A percentile compares a stretch with the other conserved stretches of the same genome.
Evolutionary conservation across 768 basidiomycete species (phyloP).

Genomic region (Naganishia vishniacii): DNA sequence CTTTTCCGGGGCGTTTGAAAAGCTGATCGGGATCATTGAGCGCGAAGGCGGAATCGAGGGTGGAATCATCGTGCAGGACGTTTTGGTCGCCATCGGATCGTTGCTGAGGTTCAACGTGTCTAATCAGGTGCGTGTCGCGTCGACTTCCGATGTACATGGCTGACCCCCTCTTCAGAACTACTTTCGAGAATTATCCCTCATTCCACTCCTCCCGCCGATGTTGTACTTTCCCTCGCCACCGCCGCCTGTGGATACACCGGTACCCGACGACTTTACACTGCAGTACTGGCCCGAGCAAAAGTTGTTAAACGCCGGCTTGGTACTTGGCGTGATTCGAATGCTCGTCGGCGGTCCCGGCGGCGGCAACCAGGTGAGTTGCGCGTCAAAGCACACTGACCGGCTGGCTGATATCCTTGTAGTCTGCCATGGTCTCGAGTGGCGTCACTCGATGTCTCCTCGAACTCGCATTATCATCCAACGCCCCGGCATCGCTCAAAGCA

Average conservation of each 20-base stretch:
- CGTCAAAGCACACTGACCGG: too few species aligned
- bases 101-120: conserved; percentile 86
- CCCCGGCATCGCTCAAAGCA: conserved; percentile 77
- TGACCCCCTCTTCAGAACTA: conserved; percentile 65
- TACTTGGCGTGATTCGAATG: conserved; percentile 78
- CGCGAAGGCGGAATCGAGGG: conserved; percentile 89
- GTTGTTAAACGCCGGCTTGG: conserved; percentile 67
- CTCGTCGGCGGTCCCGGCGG: conserved; percentile 56
- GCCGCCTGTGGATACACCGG: conserved; percentile 62
- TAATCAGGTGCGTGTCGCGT: conserved; percentile 66
- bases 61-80: conserved; percentile 75
- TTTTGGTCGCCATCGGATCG: conserved; percentile 77
- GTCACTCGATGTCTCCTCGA: conserved; percentile 73
- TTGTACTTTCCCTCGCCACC: conserved; percentile 55
- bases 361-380: conserved; percentile 49
- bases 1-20: conserved; percentile 95
- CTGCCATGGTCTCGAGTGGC: conserved; percentile 50
- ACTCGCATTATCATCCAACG: conserved; percentile 85
- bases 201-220: conserved; percentile 62
- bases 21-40: conserved; percentile 78
- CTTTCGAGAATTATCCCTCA: conserved; percentile 75
- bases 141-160: background rate
- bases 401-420: conserved; percentile 28
- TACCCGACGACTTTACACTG: conserved; percentile 72
- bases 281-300: conserved; percentile 97